phyloP scores from a whole-genome alignment of 2,329 filamentous ascomycete species.

The Pestalotiopsis sp. region DNA sequence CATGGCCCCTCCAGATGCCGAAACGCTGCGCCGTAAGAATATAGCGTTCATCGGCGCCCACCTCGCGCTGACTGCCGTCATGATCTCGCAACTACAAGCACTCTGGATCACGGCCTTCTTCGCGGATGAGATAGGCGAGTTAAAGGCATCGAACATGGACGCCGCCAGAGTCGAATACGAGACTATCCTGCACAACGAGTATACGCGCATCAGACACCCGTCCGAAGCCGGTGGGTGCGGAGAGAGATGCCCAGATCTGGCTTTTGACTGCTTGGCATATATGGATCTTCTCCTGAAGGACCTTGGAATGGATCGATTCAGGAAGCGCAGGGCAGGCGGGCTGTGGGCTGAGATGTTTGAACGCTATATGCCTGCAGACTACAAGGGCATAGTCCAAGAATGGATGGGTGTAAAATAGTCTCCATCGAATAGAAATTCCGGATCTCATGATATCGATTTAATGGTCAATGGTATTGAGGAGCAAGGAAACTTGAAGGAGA shows the following conservation, averaged over 20 bases:
- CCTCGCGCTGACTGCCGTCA: constrained; percentile 32
- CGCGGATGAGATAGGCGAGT: constrained; percentile 30
- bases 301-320: constrained; percentile 46
- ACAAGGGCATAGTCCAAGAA: neutral
- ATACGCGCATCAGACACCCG: constrained; percentile 56
- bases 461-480: no score
- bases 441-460: no score
- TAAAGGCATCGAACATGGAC: constrained; percentile 32
- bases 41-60: constrained; percentile 35
- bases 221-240: constrained; percentile 47
- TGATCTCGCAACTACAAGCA: constrained; percentile 40
- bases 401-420: neutral
- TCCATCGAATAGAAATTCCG: no score
- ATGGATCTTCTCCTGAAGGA: constrained; percentile 60
- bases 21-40: constrained; percentile 21
- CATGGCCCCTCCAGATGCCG: constrained; percentile 26
- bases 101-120: constrained; percentile 63
- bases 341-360: neutral
- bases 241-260: constrained; percentile 55
- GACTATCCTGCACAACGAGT: constrained; percentile 56
- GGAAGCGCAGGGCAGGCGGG: constrained; percentile 31
- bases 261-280: constrained; percentile 65
- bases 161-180: constrained; percentile 28
- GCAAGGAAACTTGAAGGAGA: no score
- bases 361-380: neutral